Conservation (phyloP, 495 filamentous ascomycete genomes). For the Neurospora sublineolata region DNA sequence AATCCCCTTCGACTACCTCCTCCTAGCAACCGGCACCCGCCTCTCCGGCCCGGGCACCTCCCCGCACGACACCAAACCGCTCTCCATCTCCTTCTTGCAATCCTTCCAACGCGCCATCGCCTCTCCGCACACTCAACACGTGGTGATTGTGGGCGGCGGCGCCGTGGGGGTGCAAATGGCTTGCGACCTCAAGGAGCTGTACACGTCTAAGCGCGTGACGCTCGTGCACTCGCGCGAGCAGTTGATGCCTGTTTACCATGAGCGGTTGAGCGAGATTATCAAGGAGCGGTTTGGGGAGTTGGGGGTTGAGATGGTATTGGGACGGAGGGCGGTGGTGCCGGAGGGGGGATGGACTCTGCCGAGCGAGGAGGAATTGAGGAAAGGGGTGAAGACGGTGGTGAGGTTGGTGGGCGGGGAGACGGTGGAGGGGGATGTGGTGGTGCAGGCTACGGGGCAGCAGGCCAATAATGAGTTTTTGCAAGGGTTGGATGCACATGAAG, state of each 20-base stretch:
- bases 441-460: slow-evolving; percentile 33
- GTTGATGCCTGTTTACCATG: slow-evolving; percentile 43
- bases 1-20: slow-evolving; percentile 36
- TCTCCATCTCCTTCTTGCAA: slow-evolving; percentile 27
- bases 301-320: slow-evolving; percentile 20
- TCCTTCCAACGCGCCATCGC: slow-evolving; percentile 21
- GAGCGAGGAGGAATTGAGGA: background rate
- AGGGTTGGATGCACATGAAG: slow-evolving; percentile 20
- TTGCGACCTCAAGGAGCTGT: slow-evolving; percentile 45
- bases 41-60: slow-evolving; percentile 36
- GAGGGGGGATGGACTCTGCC: slow-evolving; percentile 15
- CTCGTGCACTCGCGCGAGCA: slow-evolving; percentile 44
- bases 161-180: slow-evolving; percentile 52
- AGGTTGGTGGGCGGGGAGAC: slow-evolving; percentile 4
- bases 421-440: slow-evolving; percentile 12
- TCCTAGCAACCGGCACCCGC: slow-evolving; percentile 37
- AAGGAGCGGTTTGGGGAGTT: slow-evolving; percentile 23
- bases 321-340: slow-evolving; percentile 10
- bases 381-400: slow-evolving; percentile 3
- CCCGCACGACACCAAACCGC: slow-evolving; percentile 33
- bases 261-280: slow-evolving; percentile 36
- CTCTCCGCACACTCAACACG: slow-evolving; percentile 19
- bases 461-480: slow-evolving; percentile 38
- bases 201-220: slow-evolving; percentile 42
- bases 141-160: slow-evolving; percentile 48